phyloP scores from a whole-genome alignment of 306 rosid species.

The Aeschynomene evenia region DNA sequence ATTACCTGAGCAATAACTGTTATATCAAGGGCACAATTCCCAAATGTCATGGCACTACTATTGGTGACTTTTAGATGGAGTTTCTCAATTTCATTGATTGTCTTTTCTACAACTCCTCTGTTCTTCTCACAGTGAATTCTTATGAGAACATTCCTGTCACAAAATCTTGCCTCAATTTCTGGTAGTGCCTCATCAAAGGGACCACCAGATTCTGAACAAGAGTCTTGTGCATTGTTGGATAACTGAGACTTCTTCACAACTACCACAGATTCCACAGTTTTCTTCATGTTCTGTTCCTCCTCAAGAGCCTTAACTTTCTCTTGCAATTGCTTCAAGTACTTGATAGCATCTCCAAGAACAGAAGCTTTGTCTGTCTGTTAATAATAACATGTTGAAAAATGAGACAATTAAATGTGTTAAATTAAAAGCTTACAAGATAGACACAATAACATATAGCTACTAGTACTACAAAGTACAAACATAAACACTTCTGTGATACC shows the following conservation, averaged over 20 bases:
- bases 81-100: conserved; percentile 63
- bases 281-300: conserved; percentile 65
- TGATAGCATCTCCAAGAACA: conserved; percentile 89
- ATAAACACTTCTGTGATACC: not conserved
- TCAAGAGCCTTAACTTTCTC: conserved; percentile 71
- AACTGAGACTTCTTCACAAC: conserved; percentile 65
- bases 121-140: conserved; percentile 85
- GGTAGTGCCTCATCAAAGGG: conserved; percentile 52
- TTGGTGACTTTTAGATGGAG: conserved; percentile 59
- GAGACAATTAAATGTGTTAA: not conserved
- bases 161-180: conserved; percentile 81
- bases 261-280: conserved; percentile 64
- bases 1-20: conserved; percentile 79
- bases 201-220: conserved; percentile 29
- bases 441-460: not conserved
- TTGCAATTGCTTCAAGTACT: conserved; percentile 75
- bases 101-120: conserved; percentile 60
- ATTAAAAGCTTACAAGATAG: not conserved
- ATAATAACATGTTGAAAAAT: not conserved
- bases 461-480: not conserved
- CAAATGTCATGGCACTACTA: conserved; percentile 71
- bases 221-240: conserved; percentile 34
- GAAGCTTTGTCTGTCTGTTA: conserved; percentile 92
- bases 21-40: conserved; percentile 68
- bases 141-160: conserved; percentile 71